These are phyloP conservation scores for Dalbergia cultrata DNA, from an alignment of 306 rosid species.

Conservation along the genomic window DNA sequence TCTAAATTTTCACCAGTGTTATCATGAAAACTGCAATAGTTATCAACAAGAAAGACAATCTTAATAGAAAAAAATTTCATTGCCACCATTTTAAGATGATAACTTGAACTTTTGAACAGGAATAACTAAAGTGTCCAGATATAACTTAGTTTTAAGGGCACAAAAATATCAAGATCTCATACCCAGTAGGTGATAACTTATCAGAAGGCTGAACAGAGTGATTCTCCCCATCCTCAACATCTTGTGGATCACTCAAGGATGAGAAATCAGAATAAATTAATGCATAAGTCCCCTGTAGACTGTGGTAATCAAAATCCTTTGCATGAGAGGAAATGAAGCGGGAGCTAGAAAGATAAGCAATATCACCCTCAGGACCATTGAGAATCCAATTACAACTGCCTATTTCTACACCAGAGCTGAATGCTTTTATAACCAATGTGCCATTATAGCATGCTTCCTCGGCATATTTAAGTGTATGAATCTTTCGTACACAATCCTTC, in stretches of 20 bases:
- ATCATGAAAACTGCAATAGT: slow-evolving; percentile 51
- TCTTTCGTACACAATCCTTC: slow-evolving; percentile 72
- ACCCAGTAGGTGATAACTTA: slow-evolving; percentile 56
- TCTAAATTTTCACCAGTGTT: slow-evolving; percentile 60
- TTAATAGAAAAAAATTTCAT: slow-evolving; percentile 53
- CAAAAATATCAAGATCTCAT: slow-evolving; percentile 30
- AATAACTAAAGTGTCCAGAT: slow-evolving; percentile 4
- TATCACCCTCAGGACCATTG: slow-evolving; percentile 71
- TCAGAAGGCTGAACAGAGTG: slow-evolving; percentile 38
- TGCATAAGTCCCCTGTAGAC: slow-evolving; percentile 61
- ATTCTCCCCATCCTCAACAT: slow-evolving; percentile 51
- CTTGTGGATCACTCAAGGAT: slow-evolving; percentile 52
- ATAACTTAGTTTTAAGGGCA: slow-evolving; percentile 22
- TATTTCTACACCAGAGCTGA: slow-evolving; percentile 89
- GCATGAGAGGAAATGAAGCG: slow-evolving; percentile 78
- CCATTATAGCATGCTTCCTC: slow-evolving; percentile 89
- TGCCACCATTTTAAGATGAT: slow-evolving; percentile 38
- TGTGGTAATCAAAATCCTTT: slow-evolving; percentile 71
- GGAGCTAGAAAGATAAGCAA: slow-evolving; percentile 80
- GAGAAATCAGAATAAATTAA: slow-evolving; percentile 88
- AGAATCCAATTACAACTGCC: slow-evolving; percentile 92
- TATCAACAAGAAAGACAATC: slow-evolving; percentile 38
- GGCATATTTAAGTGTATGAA: slow-evolving; percentile 72
- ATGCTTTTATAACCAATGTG: slow-evolving; percentile 73
- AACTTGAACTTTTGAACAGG: slow-evolving; percentile 35